Conservation (phyloP, 305 asterid genomes). For the Plantago coronopus region DNA sequence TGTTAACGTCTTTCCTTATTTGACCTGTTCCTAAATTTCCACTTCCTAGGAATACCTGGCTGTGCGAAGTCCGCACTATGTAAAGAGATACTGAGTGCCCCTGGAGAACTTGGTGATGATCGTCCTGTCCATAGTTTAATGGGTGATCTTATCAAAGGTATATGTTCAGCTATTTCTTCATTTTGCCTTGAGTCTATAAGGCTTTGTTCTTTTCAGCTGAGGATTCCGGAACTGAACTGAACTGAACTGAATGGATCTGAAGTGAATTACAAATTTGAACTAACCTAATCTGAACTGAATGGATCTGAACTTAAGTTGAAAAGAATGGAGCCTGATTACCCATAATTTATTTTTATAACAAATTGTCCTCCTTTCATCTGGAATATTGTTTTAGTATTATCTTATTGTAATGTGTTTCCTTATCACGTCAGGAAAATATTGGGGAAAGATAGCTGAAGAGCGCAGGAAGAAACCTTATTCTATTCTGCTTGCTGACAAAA, state of each 20-base stretch:
- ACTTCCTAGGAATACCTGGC: slow-evolving; percentile 84
- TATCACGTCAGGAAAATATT: slow-evolving; percentile 59
- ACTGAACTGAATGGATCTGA: too few species aligned
- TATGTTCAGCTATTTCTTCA: not conserved
- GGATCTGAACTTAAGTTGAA: too few species aligned
- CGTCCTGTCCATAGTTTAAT: slow-evolving; percentile 85
- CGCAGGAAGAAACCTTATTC: slow-evolving; percentile 77
- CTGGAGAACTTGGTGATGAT: slow-evolving; percentile 79
- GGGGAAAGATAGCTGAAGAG: slow-evolving; percentile 84
- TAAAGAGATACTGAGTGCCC: slow-evolving; percentile 63
- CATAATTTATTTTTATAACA: not conserved
- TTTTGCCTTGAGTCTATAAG: not conserved
- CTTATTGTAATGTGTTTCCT: slow-evolving; percentile 14
- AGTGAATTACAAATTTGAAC: too few species aligned
- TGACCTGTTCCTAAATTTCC: slow-evolving; percentile 22
- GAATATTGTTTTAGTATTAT: not conserved
- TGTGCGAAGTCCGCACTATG: slow-evolving; percentile 99
- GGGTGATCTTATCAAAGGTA: slow-evolving; percentile 99
- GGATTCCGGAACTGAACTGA: too few species aligned
- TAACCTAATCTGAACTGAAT: too few species aligned
- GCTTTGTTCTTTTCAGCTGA: too few species aligned
- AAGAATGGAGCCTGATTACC: too few species aligned
- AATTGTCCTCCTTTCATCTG: slow-evolving; percentile 6
- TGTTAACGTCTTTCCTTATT: slow-evolving; percentile 22
- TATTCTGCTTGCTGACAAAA: slow-evolving; percentile 93